Base-by-base conservation (phyloP, 441 rosid species). In the Aquilaria agallochum region DNA sequence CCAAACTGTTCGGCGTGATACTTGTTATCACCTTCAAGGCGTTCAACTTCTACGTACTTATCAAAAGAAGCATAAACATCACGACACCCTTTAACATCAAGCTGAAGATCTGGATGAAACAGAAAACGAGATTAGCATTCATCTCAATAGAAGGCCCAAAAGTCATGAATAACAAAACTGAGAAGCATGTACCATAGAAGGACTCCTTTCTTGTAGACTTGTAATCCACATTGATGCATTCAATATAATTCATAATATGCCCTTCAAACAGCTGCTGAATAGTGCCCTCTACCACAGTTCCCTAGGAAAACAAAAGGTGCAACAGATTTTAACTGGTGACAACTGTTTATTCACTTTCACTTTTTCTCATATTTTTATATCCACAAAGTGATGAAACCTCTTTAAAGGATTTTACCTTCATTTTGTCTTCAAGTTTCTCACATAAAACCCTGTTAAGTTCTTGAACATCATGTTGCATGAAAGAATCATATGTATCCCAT, bases 11-110 rank as follows among this genome's bases (percentile, higher is more conserved):
- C 86, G n/a, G 83, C 78, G 30, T 78, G 83, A 72, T 81, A 81
- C 69, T 76, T 81, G 60, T 81, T 78, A 68, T 81, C 83, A 66
- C 86, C 86, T 62, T 81, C 86, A 7, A 81, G 86, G 31, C 74
- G 66, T 58, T 81, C 86, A 58, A 81, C 83, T 67, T 81, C 86
- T 27, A 81, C 86, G 65, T 81, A 81, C 73, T 81, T 78, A 53
- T 81, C 86, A 76, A 81, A 81, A 10, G 86, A 81, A 56, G 83
- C 83, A 44, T 78, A 81, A 55, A 81, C 78, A 56, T 81, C 86
- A 57, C 67, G 76, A 67, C 86, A 80, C 50, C 84, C 84, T 72
- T 80, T 80, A 31, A 80, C 84, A 67, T 80, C 84, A 42, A 80
- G 84, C 55, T 80, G 84, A 62, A 80, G 78, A 11, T 80, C 84